phyloP scores from a whole-genome alignment of 495 filamentous ascomycete species.

The Friedmanniomyces simplex region DNA sequence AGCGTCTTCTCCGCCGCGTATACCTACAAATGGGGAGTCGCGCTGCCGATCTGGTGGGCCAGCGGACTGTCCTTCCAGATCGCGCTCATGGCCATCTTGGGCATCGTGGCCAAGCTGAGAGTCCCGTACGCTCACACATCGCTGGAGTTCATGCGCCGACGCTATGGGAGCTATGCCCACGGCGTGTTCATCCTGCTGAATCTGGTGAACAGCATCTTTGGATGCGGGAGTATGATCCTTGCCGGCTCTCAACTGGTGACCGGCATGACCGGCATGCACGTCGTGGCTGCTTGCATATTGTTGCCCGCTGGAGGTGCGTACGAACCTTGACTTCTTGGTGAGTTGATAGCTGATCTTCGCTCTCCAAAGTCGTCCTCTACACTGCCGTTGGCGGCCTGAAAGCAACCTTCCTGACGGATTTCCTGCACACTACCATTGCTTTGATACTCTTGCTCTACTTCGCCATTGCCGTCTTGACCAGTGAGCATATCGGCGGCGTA shows the following conservation, averaged over 20 bases:
- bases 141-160: constrained; percentile 23
- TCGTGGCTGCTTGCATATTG: constrained; percentile 37
- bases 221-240: constrained; percentile 37
- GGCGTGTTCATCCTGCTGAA: constrained; percentile 41
- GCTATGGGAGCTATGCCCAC: constrained; percentile 39
- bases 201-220: constrained; percentile 38
- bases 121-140: constrained; percentile 24
- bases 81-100: constrained; percentile 21
- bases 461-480: constrained; percentile 26
- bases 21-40: constrained; percentile 19
- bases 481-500: constrained; percentile 18
- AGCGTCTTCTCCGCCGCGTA: constrained; percentile 34
- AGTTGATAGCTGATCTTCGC: no score
- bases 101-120: constrained; percentile 20
- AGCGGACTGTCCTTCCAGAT: constrained; percentile 21
- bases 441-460: constrained; percentile 37
- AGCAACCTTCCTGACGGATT: constrained; percentile 33
- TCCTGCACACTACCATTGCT: constrained; percentile 17
- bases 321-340: no score
- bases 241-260: constrained; percentile 34
- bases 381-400: constrained; percentile 41
- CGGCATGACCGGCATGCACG: constrained; percentile 38
- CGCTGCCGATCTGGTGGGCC: constrained; percentile 22
- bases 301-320: constrained; percentile 40
- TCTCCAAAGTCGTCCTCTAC: constrained; percentile 31